Evolutionary conservation across 148 eudicot species (phyloP).

Genomic region (Chenopodium album): DNA sequence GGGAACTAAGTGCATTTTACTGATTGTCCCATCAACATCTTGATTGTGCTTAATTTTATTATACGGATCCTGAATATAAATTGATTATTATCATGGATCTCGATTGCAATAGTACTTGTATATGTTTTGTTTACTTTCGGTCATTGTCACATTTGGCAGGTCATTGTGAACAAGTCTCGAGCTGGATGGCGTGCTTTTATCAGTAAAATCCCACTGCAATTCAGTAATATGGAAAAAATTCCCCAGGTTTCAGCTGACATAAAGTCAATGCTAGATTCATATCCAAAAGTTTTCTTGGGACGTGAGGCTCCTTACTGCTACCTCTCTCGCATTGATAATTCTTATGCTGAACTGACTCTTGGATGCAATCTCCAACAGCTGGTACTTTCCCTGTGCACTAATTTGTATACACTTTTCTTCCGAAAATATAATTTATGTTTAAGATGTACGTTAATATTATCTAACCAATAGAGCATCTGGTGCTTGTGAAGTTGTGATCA

Average conservation of each 20-base stretch:
- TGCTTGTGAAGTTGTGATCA: not conserved
- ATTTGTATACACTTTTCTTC: not conserved
- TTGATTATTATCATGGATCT: not conserved
- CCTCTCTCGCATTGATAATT: slow-evolving; percentile 69
- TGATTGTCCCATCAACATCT: not conserved
- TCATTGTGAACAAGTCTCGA: slow-evolving; percentile 88
- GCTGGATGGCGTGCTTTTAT: slow-evolving; percentile 75
- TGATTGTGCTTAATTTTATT: not conserved
- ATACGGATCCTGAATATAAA: not conserved
- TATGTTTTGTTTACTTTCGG: not conserved
- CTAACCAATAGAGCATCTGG: not conserved
- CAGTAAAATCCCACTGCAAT: slow-evolving; percentile 66
- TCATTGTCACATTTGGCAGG: slow-evolving; percentile 40
- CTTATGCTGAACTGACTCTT: slow-evolving; percentile 79
- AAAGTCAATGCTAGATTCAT: slow-evolving; percentile 65
- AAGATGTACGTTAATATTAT: not conserved
- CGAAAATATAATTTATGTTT: not conserved
- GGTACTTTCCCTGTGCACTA: slow-evolving; percentile 45
- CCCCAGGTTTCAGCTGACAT: slow-evolving; percentile 72
- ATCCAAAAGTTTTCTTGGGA: slow-evolving; percentile 76
- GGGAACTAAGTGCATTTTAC: not conserved
- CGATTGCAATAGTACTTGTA: not conserved
- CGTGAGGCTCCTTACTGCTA: slow-evolving; percentile 87
- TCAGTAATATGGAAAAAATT: slow-evolving; percentile 61
- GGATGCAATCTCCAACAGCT: slow-evolving; percentile 85